Evolutionary conservation across 345 rosid genomes (phyloP).

Genomic region (Erodium maritimum): DNA sequence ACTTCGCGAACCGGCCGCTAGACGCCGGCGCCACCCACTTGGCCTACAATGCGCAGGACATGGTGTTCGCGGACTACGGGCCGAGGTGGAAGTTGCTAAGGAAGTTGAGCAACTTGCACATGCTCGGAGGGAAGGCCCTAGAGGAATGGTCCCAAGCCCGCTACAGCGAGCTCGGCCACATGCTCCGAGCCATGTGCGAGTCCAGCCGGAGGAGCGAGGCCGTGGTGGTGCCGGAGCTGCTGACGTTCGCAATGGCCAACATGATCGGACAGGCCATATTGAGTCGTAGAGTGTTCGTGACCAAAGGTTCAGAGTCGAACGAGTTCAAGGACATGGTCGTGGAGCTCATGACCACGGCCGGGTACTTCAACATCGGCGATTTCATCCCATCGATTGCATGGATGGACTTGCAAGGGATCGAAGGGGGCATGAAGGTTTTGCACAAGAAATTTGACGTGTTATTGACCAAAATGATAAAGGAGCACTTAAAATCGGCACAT

Average conservation of each 20-base stretch:
- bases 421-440: slow-evolving; percentile 38
- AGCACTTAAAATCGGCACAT: slow-evolving; percentile 24
- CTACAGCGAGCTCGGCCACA: slow-evolving; percentile 26
- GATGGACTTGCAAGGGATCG: slow-evolving; percentile 62
- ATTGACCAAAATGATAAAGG: slow-evolving; percentile 36
- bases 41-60: slow-evolving; percentile 45
- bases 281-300: slow-evolving; percentile 31
- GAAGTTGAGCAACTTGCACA: slow-evolving; percentile 45
- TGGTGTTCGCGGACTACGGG: slow-evolving; percentile 52
- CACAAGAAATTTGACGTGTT: slow-evolving; percentile 34
- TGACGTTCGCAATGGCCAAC: slow-evolving; percentile 37
- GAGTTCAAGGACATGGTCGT: slow-evolving; percentile 56
- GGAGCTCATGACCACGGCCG: slow-evolving; percentile 45
- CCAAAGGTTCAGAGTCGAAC: slow-evolving; percentile 30
- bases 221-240: slow-evolving; percentile 36
- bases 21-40: slow-evolving; percentile 43
- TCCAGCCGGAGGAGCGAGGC: slow-evolving; percentile 16
- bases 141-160: slow-evolving; percentile 34
- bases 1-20: slow-evolving; percentile 46
- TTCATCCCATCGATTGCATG: slow-evolving; percentile 45
- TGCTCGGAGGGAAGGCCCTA: slow-evolving; percentile 52
- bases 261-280: slow-evolving; percentile 48
- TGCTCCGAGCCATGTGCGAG: slow-evolving; percentile 32
- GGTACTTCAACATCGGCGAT: slow-evolving; percentile 43
- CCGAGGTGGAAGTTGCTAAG: slow-evolving; percentile 45